Evolutionary conservation across 2,329 filamentous ascomycete genomes (phyloP).

Genomic region (Incumbomyces lentus): DNA sequence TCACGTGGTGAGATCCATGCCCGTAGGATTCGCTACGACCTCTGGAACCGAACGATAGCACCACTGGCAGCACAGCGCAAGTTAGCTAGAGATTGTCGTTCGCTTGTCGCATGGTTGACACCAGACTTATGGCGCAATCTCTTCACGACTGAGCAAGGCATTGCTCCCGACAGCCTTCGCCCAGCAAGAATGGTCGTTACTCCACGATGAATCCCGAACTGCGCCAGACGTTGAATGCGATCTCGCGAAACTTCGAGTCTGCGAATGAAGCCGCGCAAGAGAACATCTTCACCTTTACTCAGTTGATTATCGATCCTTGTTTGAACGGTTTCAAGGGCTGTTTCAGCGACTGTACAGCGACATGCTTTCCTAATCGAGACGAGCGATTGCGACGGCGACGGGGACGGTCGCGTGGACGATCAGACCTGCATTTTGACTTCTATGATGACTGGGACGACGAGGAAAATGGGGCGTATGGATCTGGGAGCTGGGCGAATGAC

Average conservation of each 20-base stretch:
- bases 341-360: constrained; percentile 58
- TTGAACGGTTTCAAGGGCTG: constrained; percentile 56
- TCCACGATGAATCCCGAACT: constrained; percentile 35
- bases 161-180: not conserved
- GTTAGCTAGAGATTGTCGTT: too few relatives aligned
- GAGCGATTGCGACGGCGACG: constrained; percentile 64
- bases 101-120: not conserved
- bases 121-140: not conserved
- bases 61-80: too few relatives aligned
- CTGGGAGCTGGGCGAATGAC: constrained; percentile 65
- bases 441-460: constrained; percentile 91
- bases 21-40: too few relatives aligned
- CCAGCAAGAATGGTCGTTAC: not conserved
- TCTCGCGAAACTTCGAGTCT: constrained; percentile 79
- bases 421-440: constrained; percentile 88
- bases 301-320: constrained; percentile 76
- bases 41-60: too few relatives aligned
- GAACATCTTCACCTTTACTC: constrained; percentile 78
- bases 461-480: constrained; percentile 46
- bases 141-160: not conserved
- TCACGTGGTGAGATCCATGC: not conserved
- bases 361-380: constrained; percentile 57
- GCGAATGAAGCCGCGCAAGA: constrained; percentile 88
- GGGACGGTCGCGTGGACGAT: constrained; percentile 44
- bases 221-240: constrained; percentile 86